A percentile compares a stretch with the other conserved stretches of the same genome.
Evolutionary conservation across 305 asterid species (phyloP).

Genomic region (Fraxinus platypoda): DNA sequence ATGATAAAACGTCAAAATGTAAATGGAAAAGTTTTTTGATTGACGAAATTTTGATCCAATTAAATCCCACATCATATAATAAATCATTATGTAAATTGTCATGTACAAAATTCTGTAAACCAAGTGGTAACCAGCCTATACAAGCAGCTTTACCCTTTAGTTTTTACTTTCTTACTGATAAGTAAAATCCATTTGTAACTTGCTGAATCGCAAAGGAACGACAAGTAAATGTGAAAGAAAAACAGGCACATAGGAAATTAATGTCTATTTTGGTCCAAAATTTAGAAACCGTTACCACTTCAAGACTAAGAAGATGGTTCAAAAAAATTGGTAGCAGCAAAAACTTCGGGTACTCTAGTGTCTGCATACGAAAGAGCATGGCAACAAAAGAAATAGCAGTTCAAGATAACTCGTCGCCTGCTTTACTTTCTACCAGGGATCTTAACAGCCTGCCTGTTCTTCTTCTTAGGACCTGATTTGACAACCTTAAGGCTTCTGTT

Average conservation of each 20-base stretch:
- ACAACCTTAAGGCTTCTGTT: conserved; percentile 68
- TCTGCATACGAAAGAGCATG: neutral
- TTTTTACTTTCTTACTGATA: neutral
- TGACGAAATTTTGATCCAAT: neutral
- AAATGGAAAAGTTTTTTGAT: neutral
- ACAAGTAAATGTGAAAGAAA: neutral
- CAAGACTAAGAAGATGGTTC: neutral
- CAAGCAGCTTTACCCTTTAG: neutral
- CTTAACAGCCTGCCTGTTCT: conserved; percentile 52
- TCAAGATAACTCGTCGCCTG: neutral
- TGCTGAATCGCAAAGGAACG: neutral
- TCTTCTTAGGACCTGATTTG: conserved; percentile 75
- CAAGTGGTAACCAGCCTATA: neutral
- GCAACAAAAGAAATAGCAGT: neutral
- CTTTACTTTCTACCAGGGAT: conserved; percentile 9
- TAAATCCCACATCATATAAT: neutral
- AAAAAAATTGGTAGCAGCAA: neutral
- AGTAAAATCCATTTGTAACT: neutral
- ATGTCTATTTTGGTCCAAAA: neutral
- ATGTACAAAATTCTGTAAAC: neutral
- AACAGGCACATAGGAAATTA: neutral
- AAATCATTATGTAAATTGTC: neutral
- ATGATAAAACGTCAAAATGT: neutral
- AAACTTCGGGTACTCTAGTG: neutral
- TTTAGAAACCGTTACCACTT: neutral